Percentiles rank a stretch among this genome's conserved stretches.
These are phyloP conservation scores for Vigna unguiculata DNA, from an alignment of 306 rosid genomes.

Conservation along the genomic window DNA sequence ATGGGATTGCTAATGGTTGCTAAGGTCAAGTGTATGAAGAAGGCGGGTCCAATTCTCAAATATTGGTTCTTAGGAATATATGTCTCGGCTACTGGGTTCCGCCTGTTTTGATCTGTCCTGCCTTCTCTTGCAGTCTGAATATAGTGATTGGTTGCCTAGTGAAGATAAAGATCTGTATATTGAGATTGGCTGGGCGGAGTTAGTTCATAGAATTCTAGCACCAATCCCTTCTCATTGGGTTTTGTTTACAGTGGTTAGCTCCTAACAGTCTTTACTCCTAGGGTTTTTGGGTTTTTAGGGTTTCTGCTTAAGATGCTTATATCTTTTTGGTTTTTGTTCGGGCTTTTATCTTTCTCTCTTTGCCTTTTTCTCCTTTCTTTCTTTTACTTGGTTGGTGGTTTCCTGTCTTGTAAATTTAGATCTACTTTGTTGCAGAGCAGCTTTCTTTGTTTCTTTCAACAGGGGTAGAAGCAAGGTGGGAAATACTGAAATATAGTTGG, in stretches of 20 bases:
- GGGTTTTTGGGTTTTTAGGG: slow-evolving; percentile 73
- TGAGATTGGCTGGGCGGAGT: slow-evolving; percentile 58
- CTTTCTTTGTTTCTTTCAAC: slow-evolving; percentile 63
- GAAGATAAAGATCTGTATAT: slow-evolving; percentile 51
- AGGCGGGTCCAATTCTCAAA: slow-evolving; percentile 58
- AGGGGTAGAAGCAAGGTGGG: slow-evolving; percentile 89
- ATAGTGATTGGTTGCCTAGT: slow-evolving; percentile 54
- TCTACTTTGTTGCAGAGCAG: slow-evolving; percentile 62
- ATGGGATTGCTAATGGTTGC: slow-evolving; percentile 83
- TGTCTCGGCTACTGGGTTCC: slow-evolving; percentile 51
- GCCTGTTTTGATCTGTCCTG: slow-evolving; percentile 55
- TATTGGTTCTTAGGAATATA: slow-evolving; percentile 44
- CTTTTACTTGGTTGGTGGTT: slow-evolving; percentile 57
- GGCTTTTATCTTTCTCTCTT: neutral
- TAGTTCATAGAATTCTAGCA: slow-evolving; percentile 52
- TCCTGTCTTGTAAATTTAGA: slow-evolving; percentile 84
- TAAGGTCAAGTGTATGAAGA: slow-evolving; percentile 45
- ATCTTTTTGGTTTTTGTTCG: slow-evolving; percentile 46
- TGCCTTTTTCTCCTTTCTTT: neutral
- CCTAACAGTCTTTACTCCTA: slow-evolving; percentile 74
- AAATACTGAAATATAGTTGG: slow-evolving; percentile 76
- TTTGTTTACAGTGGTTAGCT: slow-evolving; percentile 66
- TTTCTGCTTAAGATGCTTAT: slow-evolving; percentile 46
- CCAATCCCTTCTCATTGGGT: slow-evolving; percentile 57
- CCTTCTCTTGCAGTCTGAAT: slow-evolving; percentile 49